These are phyloP conservation scores for Leishmania lainsoni DNA, from an alignment of 208 protist species.

Conservation along the genomic window DNA sequence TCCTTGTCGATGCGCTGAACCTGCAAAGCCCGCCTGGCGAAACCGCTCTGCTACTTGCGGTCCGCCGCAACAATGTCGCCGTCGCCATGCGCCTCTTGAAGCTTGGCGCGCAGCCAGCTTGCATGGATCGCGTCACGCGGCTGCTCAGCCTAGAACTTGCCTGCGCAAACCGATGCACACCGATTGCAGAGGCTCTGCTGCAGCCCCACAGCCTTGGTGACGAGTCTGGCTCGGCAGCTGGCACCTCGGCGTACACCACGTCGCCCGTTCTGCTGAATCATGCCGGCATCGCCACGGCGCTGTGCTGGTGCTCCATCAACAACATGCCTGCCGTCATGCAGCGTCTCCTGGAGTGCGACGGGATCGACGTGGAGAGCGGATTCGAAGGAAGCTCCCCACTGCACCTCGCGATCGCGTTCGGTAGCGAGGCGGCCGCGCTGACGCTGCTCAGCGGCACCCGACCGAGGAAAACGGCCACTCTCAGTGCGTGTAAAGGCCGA, in stretches of 20 bases:
- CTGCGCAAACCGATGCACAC: constrained; percentile 63
- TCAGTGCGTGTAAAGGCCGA: not conserved
- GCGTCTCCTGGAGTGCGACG: constrained; percentile 48
- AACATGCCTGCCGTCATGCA: constrained; percentile 65
- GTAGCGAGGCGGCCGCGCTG: constrained; percentile 60
- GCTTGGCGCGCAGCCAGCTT: constrained; percentile 61
- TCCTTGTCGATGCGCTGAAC: constrained; percentile 57
- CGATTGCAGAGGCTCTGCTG: constrained; percentile 61
- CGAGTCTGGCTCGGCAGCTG: not conserved
- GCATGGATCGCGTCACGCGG: constrained; percentile 68
- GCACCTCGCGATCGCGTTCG: constrained; percentile 71
- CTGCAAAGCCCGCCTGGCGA: constrained; percentile 69
- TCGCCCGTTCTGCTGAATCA: constrained; percentile 72
- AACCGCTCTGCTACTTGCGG: constrained; percentile 63
- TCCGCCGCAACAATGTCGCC: constrained; percentile 54
- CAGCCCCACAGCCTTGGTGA: constrained; percentile 14
- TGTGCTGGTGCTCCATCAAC: constrained; percentile 85
- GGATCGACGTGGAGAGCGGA: constrained; percentile 57
- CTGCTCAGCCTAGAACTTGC: constrained; percentile 76
- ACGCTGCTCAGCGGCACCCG: constrained; percentile 47
- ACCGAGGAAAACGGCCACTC: constrained; percentile 12
- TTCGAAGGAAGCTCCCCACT: constrained; percentile 72
- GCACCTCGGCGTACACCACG: constrained; percentile 32
- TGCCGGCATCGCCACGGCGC: constrained; percentile 66
- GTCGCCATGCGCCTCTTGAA: constrained; percentile 63